Percentiles rank a stretch among this genome's conserved stretches.
These are phyloP conservation scores for Lotus japonicus DNA, from an alignment of 306 rosid species.

Conservation along the genomic window DNA sequence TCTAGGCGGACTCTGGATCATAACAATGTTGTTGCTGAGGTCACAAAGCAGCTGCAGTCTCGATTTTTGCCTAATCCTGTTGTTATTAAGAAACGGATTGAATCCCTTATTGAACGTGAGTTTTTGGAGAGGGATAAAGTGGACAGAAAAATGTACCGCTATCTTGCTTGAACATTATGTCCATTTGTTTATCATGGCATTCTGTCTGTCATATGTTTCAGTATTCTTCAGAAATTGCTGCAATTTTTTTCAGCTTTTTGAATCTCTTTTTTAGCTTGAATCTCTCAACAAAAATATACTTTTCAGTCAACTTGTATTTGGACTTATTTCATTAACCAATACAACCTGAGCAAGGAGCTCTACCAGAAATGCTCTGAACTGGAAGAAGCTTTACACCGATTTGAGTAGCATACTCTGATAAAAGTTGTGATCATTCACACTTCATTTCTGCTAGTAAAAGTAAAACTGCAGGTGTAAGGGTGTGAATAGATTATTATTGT, in stretches of 20 bases:
- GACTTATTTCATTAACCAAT: neutral
- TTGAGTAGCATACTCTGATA: neutral
- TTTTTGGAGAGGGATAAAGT: slow-evolving; percentile 48
- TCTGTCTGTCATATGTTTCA: slow-evolving; percentile 27
- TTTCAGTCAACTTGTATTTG: neutral
- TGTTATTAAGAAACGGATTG: slow-evolving; percentile 46
- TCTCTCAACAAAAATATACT: neutral
- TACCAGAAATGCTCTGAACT: neutral
- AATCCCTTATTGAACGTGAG: slow-evolving; percentile 57
- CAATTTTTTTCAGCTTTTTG: neutral
- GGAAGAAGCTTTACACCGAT: neutral
- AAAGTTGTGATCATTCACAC: no score
- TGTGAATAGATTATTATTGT: no score
- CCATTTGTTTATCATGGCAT: slow-evolving; percentile 17
- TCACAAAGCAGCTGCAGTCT: slow-evolving; percentile 55
- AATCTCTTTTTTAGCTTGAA: neutral
- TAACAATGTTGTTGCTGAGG: slow-evolving; percentile 47
- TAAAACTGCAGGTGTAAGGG: no score
- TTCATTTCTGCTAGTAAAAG: no score
- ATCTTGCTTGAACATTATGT: slow-evolving; percentile 44
- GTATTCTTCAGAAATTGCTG: slow-evolving; percentile 23
- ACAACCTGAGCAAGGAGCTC: neutral
- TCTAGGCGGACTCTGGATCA: slow-evolving; percentile 43
- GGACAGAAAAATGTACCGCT: slow-evolving; percentile 45
- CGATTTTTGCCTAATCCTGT: slow-evolving; percentile 46